A percentile compares a stretch with the other conserved stretches of the same genome.
phyloP scores from a whole-genome alignment of 1,139 yeast genomes.

The Debaryomycetaceae sp. region DNA sequence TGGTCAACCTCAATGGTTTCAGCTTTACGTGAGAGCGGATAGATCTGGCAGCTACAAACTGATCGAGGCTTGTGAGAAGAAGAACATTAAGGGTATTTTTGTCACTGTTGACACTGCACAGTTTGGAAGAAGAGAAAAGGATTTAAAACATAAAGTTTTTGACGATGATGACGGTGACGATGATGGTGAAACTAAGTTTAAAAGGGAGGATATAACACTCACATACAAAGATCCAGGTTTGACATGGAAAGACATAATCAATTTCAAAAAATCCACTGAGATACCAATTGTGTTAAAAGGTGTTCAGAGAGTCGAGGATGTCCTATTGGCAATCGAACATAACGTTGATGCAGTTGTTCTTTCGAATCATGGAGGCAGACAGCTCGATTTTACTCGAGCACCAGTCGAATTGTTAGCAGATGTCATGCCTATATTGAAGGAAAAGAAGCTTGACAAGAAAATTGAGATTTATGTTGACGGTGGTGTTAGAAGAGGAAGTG shows the following conservation, averaged over 20 bases:
- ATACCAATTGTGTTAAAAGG: slow-evolving; percentile 48
- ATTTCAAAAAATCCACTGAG: slow-evolving; percentile 17
- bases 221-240: slow-evolving; percentile 10
- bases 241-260: slow-evolving; percentile 19
- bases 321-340: slow-evolving; percentile 42
- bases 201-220: slow-evolving; percentile 12
- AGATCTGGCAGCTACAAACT: slow-evolving; percentile 15
- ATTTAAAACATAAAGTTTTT: slow-evolving; percentile 15
- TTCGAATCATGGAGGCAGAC: slow-evolving; percentile 59
- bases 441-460: slow-evolving; percentile 29
- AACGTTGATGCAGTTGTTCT: slow-evolving; percentile 48
- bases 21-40: slow-evolving; percentile 45
- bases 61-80: slow-evolving; percentile 17
- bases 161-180: slow-evolving; percentile 10
- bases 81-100: slow-evolving; percentile 23
- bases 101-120: slow-evolving; percentile 27
- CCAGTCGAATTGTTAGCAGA: slow-evolving; percentile 51
- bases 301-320: slow-evolving; percentile 50
- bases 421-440: slow-evolving; percentile 37
- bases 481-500: slow-evolving; percentile 55
- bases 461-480: slow-evolving; percentile 51
- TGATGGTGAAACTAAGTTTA: slow-evolving; percentile 9
- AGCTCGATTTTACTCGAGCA: slow-evolving; percentile 47
- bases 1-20: slow-evolving; percentile 34
- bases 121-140: slow-evolving; percentile 26